Percentiles rank a stretch among this genome's conserved stretches.
Evolutionary conservation across 768 basidiomycete genomes (phyloP).

Genomic region (Trichaptum fuscoviolaceum): DNA sequence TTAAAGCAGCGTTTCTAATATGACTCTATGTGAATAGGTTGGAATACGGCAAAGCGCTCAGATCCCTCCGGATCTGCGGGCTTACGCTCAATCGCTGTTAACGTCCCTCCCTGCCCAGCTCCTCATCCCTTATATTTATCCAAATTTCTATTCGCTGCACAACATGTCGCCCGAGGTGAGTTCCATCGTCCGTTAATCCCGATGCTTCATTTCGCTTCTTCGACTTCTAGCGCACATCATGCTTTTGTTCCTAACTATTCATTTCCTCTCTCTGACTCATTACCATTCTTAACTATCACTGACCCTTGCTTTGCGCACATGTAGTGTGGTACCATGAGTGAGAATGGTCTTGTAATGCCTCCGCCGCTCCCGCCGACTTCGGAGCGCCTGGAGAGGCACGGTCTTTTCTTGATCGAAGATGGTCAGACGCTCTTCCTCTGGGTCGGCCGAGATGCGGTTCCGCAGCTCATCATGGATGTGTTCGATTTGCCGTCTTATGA

Average conservation of each 20-base stretch:
- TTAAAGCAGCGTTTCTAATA: conserved; percentile 1
- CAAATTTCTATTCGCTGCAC: conserved; percentile 92
- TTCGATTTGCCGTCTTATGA: conserved; percentile 89
- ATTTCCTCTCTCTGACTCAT: neutral
- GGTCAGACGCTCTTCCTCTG: conserved; percentile 97
- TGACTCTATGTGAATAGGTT: conserved; percentile 43
- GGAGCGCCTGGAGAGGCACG: conserved; percentile 93
- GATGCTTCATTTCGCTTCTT: conserved; percentile 4
- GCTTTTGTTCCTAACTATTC: neutral
- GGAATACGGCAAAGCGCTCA: conserved; percentile 94
- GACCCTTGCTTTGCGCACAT: conserved; percentile 4
- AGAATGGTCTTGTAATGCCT: conserved; percentile 84
- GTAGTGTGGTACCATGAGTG: conserved; percentile 88
- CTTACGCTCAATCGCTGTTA: conserved; percentile 90
- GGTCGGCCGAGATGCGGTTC: conserved; percentile 98
- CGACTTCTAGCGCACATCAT: neutral
- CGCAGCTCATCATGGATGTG: conserved; percentile 89
- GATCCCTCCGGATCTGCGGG: conserved; percentile 93
- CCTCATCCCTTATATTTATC: conserved; percentile 91
- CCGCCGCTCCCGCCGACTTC: conserved; percentile 85
- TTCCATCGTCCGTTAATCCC: conserved; percentile 2
- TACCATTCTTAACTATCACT: neutral
- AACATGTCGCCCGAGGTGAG: conserved; percentile 90
- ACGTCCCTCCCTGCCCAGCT: conserved; percentile 88
- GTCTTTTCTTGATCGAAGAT: conserved; percentile 95